Conservation (phyloP, 768 basidiomycete species). For the Rhizopogon vinicolor region DNA sequence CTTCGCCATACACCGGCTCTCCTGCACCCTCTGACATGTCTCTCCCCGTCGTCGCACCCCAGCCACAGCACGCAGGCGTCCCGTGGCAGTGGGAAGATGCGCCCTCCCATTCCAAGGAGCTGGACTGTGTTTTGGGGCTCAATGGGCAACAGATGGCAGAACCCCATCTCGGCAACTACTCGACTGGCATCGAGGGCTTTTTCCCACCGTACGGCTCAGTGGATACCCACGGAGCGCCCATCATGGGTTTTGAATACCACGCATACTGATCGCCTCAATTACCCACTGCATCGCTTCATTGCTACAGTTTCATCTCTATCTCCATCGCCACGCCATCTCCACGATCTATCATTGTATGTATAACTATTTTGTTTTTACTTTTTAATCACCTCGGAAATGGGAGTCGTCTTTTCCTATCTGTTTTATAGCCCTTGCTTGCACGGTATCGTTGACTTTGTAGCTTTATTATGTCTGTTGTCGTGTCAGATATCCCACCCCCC, state of each 20-base stretch:
- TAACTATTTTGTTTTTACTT: constrained; percentile 1
- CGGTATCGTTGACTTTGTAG: neutral
- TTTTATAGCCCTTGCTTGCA: neutral
- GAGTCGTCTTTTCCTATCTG: neutral
- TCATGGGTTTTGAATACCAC: constrained; percentile 2
- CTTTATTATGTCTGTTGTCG: neutral
- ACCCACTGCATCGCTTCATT: too few species aligned
- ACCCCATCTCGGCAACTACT: neutral
- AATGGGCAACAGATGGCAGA: neutral
- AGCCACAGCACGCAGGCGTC: constrained; percentile 13
- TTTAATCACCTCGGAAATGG: neutral
- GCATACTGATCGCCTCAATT: neutral
- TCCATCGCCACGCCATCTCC: neutral
- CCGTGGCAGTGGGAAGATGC: constrained; percentile 18
- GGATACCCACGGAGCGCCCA: neutral
- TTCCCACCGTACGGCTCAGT: neutral
- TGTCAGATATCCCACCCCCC: neutral
- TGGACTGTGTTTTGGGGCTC: too few species aligned
- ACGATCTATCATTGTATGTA: constrained; percentile 1
- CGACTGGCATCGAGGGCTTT: constrained; percentile 1
- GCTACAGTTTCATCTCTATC: neutral
- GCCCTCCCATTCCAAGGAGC: neutral
- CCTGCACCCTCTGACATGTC: constrained; percentile 27
- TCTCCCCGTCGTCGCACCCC: constrained; percentile 24
- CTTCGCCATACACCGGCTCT: constrained; percentile 41